phyloP scores from a whole-genome alignment of 176 grass and related monocot species.

The Carex myosuroides region DNA sequence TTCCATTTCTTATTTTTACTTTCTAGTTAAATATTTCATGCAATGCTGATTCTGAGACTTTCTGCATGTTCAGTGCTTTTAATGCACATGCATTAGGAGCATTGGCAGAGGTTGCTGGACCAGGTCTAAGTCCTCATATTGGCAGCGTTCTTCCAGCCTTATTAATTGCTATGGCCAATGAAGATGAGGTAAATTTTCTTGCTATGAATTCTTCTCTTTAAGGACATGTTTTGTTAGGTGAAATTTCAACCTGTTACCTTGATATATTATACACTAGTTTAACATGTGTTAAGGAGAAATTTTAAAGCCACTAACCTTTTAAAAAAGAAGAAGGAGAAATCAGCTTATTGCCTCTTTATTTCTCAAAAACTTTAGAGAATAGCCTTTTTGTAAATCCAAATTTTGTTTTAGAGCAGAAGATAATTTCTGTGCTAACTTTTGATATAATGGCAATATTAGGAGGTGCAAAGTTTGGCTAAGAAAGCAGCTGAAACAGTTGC shows the following conservation, averaged over 20 bases:
- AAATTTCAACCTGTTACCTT: not conserved
- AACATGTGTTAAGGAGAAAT: not conserved
- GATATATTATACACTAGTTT: not conserved
- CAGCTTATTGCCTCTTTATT: not conserved
- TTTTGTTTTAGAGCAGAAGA: not conserved
- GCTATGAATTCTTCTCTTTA: not conserved
- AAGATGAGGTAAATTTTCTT: slow-evolving; percentile 44
- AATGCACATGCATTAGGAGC: slow-evolving; percentile 98
- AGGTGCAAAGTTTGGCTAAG: slow-evolving; percentile 68
- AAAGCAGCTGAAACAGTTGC: slow-evolving; percentile 92
- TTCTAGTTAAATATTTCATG: not conserved
- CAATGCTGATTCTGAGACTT: slow-evolving; percentile 25
- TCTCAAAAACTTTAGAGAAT: not conserved
- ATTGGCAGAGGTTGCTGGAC: slow-evolving; percentile 83
- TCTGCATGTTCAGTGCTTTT: slow-evolving; percentile 66
- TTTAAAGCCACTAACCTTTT: too few species aligned
- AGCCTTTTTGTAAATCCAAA: not conserved
- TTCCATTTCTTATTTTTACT: slow-evolving; percentile 13
- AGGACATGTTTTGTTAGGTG: not conserved
- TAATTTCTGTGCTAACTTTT: not conserved
- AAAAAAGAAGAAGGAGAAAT: not conserved
- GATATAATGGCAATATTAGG: slow-evolving; percentile 37
- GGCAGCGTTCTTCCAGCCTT: slow-evolving; percentile 77
- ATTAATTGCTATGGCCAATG: slow-evolving; percentile 68
- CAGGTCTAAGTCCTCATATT: slow-evolving; percentile 92